These are phyloP conservation scores for Saraca asoca DNA, from an alignment of 331 rosid genomes.

Conservation along the genomic window DNA sequence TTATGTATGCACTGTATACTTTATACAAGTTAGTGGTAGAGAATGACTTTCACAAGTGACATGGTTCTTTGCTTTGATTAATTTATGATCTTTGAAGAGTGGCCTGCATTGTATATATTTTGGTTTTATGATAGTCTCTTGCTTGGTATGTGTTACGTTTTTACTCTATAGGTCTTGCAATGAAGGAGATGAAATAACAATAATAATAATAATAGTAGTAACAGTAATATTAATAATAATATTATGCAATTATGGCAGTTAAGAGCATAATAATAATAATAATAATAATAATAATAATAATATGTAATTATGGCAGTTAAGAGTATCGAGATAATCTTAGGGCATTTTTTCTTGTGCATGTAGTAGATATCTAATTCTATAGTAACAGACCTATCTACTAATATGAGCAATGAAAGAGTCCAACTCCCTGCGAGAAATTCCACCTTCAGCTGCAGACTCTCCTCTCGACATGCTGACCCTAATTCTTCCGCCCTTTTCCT, in stretches of 20 bases:
- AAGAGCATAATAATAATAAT: neutral
- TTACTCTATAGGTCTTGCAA: neutral
- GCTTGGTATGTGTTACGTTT: neutral
- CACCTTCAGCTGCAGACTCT: constrained; percentile 41
- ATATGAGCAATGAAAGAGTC: constrained; percentile 52
- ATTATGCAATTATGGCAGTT: neutral
- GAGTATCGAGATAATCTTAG: neutral
- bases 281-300: neutral
- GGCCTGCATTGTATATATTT: neutral
- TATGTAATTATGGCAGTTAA: neutral
- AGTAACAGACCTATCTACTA: constrained; percentile 21
- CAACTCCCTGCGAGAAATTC: constrained; percentile 46
- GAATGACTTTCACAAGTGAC: neutral
- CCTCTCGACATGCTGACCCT: constrained; percentile 43
- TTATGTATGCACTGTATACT: neutral
- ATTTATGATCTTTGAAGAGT: neutral
- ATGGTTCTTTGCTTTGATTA: neutral
- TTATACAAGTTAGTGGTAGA: neutral
- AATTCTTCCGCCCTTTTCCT: too few species aligned
- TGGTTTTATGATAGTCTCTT: neutral
- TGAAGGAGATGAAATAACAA: too few species aligned
- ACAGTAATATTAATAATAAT: neutral
- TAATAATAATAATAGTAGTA: neutral
- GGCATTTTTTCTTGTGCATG: neutral
- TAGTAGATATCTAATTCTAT: too few species aligned